Percentiles rank a stretch among this genome's conserved stretches.
phyloP scores from a whole-genome alignment of 2,329 filamentous ascomycete species.

The Phaeosphaeriaceae sp. region DNA sequence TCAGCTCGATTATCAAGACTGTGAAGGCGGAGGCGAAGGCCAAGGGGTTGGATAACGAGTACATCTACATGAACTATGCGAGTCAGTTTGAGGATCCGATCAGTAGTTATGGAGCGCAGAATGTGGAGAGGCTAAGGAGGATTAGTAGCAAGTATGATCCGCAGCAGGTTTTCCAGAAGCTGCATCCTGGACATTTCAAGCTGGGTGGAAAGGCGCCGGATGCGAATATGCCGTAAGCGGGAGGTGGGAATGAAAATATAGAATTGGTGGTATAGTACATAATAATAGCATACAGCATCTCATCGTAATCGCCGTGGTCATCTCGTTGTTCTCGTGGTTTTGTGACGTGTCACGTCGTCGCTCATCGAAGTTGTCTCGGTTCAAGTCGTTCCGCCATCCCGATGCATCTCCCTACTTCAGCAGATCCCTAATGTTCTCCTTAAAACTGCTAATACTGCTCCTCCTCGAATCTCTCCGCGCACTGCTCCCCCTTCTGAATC shows the following conservation, averaged over 20 bases:
- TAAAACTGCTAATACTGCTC: slow-evolving; percentile 12
- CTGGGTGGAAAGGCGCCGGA: slow-evolving; percentile 9
- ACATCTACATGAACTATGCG: slow-evolving; percentile 57
- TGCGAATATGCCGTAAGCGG: slow-evolving; percentile 6
- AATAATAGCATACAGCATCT: neutral
- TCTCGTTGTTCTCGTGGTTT: neutral
- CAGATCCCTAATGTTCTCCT: slow-evolving; percentile 9
- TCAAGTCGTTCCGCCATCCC: neutral
- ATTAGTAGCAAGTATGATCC: slow-evolving; percentile 52
- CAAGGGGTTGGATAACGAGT: slow-evolving; percentile 18
- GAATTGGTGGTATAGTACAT: slow-evolving; percentile 1
- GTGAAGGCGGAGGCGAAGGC: slow-evolving; percentile 28
- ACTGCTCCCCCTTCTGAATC: neutral
- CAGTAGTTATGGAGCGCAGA: slow-evolving; percentile 41
- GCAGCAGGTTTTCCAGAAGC: slow-evolving; percentile 47
- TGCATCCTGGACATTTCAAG: slow-evolving; percentile 53
- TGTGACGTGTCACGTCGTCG: neutral
- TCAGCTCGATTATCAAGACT: slow-evolving; percentile 23
- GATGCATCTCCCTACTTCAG: neutral
- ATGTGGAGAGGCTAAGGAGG: slow-evolving; percentile 38
- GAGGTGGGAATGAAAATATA: neutral
- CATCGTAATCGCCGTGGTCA: neutral
- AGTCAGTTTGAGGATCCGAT: slow-evolving; percentile 52
- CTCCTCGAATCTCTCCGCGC: slow-evolving; percentile 1
- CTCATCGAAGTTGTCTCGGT: neutral